Conservation (phyloP, 208 protist genomes). For the Acanthamoeba triangularis region DNA sequence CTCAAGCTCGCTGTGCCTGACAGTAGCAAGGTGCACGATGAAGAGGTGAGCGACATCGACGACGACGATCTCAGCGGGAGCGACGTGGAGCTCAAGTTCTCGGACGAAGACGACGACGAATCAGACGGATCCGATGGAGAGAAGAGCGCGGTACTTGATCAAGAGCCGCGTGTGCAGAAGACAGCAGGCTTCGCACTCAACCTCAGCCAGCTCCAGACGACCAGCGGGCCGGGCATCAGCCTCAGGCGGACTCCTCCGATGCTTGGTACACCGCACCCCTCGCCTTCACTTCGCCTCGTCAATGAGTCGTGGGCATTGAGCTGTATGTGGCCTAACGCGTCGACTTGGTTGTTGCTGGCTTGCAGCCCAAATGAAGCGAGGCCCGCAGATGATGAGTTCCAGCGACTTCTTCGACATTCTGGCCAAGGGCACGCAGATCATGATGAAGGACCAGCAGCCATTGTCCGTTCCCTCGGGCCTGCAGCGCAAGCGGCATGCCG, state of each 20-base stretch:
- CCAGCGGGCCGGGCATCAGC: not conserved
- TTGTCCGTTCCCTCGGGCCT: too few species aligned
- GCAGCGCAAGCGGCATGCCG: too few species aligned
- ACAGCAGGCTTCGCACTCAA: not conserved
- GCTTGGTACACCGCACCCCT: not conserved
- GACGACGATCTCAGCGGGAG: not conserved
- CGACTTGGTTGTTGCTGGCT: not conserved
- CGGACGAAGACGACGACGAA: not conserved
- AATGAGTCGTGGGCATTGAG: not conserved
- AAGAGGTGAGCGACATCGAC: conserved; percentile 25
- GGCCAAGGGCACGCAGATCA: not conserved
- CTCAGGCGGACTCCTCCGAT: not conserved
- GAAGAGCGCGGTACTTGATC: not conserved
- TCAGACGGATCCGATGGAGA: not conserved
- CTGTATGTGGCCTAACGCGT: too few species aligned
- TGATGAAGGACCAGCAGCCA: not conserved
- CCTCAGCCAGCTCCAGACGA: not conserved
- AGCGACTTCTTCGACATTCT: conserved; percentile 50
- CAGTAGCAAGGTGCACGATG: not conserved
- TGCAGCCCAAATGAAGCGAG: not conserved
- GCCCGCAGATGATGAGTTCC: conserved; percentile 25
- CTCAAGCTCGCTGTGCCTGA: not conserved
- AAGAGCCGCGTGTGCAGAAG: too few species aligned
- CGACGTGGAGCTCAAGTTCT: not conserved
- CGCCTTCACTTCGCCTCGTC: not conserved